These are phyloP conservation scores for Sordariomycetes sp. DNA, from an alignment of 2,329 filamentous ascomycete genomes.

Conservation along the genomic window DNA sequence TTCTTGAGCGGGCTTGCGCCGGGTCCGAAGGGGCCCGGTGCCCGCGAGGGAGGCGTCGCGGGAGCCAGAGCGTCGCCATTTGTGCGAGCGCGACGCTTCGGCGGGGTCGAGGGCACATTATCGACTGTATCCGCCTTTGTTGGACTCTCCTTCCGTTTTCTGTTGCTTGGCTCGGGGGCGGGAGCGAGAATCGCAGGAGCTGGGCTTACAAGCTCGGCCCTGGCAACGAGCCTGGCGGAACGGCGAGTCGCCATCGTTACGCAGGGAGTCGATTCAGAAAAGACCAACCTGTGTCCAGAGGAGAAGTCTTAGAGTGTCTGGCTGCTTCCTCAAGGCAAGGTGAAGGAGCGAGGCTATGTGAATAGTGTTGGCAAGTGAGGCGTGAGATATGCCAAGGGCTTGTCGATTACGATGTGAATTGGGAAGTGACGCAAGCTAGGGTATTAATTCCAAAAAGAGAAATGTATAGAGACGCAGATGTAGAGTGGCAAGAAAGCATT, in stretches of 20 bases:
- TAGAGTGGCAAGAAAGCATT: too few species aligned
- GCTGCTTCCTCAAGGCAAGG: too few species aligned
- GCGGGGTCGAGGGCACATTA: not conserved
- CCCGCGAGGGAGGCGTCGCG: not conserved
- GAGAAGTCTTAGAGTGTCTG: not conserved
- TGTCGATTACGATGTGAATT: too few species aligned
- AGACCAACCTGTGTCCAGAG: not conserved
- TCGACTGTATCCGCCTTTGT: not conserved
- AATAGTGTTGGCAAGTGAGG: too few species aligned
- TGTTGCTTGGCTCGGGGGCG: not conserved
- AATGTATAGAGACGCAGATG: too few species aligned
- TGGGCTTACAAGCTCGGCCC: not conserved
- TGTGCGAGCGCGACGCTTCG: not conserved
- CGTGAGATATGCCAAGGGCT: too few species aligned
- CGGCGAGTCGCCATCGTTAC: constrained; percentile 2
- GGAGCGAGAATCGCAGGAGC: not conserved
- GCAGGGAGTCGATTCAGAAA: not conserved
- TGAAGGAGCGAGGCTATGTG: too few species aligned
- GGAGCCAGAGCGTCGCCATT: not conserved
- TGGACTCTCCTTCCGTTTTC: not conserved
- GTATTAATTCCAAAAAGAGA: too few species aligned
- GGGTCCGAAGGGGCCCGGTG: not conserved
- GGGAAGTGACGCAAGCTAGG: too few species aligned
- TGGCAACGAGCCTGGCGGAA: not conserved
- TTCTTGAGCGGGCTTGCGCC: not conserved